A percentile compares a stretch with the other conserved stretches of the same genome.
These are phyloP conservation scores for Xylariales sp. DNA, from an alignment of 2,329 filamentous ascomycete species.

Conservation along the genomic window DNA sequence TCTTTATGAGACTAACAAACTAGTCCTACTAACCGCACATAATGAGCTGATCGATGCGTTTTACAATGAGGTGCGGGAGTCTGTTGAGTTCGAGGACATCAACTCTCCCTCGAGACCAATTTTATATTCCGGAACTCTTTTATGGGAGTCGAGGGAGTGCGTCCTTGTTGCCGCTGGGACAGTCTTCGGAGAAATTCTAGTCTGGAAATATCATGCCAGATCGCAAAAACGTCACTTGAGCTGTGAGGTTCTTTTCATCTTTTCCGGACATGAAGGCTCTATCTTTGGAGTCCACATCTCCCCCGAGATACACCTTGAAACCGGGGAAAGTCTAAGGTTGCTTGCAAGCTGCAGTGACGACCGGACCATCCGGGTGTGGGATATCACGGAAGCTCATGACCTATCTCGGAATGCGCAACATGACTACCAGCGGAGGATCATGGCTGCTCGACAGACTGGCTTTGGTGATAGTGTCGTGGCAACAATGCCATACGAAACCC, in stretches of 20 bases:
- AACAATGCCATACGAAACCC: slow-evolving; percentile 21
- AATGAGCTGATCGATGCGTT: slow-evolving; percentile 63
- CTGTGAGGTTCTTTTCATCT: slow-evolving; percentile 46
- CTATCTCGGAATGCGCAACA: slow-evolving; percentile 24
- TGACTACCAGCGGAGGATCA: slow-evolving; percentile 20
- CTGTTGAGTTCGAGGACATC: slow-evolving; percentile 42
- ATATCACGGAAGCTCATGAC: slow-evolving; percentile 57
- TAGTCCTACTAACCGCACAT: slow-evolving; percentile 75
- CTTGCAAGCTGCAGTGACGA: slow-evolving; percentile 94
- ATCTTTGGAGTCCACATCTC: slow-evolving; percentile 89
- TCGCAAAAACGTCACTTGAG: slow-evolving; percentile 8
- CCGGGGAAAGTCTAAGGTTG: slow-evolving; percentile 47
- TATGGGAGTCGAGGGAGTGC: slow-evolving; percentile 51
- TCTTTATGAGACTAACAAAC: slow-evolving; percentile 35
- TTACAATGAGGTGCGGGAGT: slow-evolving; percentile 13
- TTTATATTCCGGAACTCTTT: slow-evolving; percentile 76
- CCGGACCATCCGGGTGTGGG: slow-evolving; percentile 82
- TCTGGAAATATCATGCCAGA: slow-evolving; percentile 65
- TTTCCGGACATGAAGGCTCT: slow-evolving; percentile 79
- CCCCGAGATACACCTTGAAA: slow-evolving; percentile 35
- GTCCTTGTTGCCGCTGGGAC: slow-evolving; percentile 83
- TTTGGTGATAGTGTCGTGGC: slow-evolving; percentile 45
- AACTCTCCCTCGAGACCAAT: slow-evolving; percentile 72
- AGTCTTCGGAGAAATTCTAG: slow-evolving; percentile 87
- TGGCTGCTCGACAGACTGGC: slow-evolving; percentile 52